phyloP scores from a whole-genome alignment of 768 basidiomycete genomes.

The Albatrellus ellisii region DNA sequence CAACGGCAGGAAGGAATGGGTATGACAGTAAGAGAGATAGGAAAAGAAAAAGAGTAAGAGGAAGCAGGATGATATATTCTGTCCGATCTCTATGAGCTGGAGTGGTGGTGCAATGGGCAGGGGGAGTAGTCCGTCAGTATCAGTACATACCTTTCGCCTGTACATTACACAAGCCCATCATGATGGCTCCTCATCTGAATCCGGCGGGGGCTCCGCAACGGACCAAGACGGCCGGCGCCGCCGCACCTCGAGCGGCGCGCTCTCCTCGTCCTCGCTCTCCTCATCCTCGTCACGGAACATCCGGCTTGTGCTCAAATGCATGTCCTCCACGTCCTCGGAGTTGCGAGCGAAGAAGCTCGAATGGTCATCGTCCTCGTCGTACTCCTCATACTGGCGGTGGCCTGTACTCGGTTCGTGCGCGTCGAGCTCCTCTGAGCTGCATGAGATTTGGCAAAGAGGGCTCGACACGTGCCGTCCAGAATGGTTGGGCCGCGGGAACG shows the following conservation, averaged over 20 bases:
- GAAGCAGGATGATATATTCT: neutral
- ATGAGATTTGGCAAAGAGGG: conserved; percentile 8
- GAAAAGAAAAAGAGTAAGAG: neutral
- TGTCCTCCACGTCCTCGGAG: conserved; percentile 12
- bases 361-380: conserved; percentile 3
- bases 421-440: conserved; percentile 10
- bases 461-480: conserved; percentile 2
- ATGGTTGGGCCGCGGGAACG: neutral
- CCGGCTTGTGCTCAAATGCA: neutral
- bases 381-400: too few species aligned
- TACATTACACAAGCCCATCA: too few species aligned
- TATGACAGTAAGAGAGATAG: neutral
- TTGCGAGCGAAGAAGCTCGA: conserved; percentile 12
- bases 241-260: conserved; percentile 11
- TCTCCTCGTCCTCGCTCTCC: conserved; percentile 2
- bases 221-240: conserved; percentile 10
- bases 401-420: too few species aligned
- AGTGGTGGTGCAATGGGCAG: too few species aligned
- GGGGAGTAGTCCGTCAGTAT: too few species aligned
- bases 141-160: too few species aligned
- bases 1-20: neutral
- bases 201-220: conserved; percentile 1
- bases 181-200: conserved; percentile 1
- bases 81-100: neutral
- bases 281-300: conserved; percentile 2